These are phyloP conservation scores for Hamamelis virginiana DNA, from an alignment of 164 flowering plant species.

Conservation along the genomic window DNA sequence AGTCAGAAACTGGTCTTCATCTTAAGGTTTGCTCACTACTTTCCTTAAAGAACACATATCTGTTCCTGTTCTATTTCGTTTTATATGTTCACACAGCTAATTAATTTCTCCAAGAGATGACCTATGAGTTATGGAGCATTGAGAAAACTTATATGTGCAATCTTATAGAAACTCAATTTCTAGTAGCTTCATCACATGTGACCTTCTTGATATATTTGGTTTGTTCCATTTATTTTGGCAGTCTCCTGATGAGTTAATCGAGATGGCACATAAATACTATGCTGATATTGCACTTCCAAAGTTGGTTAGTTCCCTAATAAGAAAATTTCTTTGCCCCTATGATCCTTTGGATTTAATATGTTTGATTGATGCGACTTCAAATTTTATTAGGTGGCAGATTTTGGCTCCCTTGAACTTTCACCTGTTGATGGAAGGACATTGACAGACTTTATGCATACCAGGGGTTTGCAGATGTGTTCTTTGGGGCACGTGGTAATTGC, in stretches of 20 bases:
- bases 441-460: conserved; percentile 96
- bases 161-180: background rate
- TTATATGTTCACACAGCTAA: background rate
- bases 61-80: background rate
- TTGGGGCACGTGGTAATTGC: conserved; percentile 83
- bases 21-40: conserved; percentile 58
- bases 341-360: background rate
- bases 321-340: background rate
- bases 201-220: conserved; percentile 1
- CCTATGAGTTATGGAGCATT: background rate
- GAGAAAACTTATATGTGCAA: background rate
- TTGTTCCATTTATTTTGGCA: conserved; percentile 28
- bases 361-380: conserved; percentile 17
- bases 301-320: conserved; percentile 51
- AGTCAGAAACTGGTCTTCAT: conserved; percentile 92
- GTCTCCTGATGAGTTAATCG: conserved; percentile 86
- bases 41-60: conserved; percentile 5
- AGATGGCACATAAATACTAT: conserved; percentile 88
- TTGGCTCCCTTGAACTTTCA: conserved; percentile 95
- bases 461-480: conserved; percentile 85
- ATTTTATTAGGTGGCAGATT: conserved; percentile 79
- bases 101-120: background rate
- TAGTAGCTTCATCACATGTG: background rate
- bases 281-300: conserved; percentile 87
- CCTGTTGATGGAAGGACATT: conserved; percentile 97